phyloP scores from a whole-genome alignment of 106 monocot genomes.

The Triglochin maritima region DNA sequence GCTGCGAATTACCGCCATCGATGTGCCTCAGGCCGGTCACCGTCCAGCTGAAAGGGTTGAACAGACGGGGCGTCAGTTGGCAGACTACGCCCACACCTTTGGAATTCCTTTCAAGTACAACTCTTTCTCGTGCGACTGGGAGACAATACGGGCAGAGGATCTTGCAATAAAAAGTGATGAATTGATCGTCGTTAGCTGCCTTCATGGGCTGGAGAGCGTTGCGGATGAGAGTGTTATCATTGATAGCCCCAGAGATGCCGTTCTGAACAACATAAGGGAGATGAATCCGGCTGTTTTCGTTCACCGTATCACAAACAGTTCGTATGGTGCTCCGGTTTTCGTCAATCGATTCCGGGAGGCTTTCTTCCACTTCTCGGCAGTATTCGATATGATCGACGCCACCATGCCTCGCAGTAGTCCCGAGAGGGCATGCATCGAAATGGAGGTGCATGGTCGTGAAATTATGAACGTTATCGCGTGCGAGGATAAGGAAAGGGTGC shows the following conservation, averaged over 20 bases:
- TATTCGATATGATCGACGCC: conserved; percentile 43
- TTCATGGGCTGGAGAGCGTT: conserved; percentile 11
- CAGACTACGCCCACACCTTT: conserved; percentile 27
- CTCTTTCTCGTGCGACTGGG: conserved; percentile 28
- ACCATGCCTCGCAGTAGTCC: conserved; percentile 15
- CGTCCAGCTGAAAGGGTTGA: conserved; percentile 24
- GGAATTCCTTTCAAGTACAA: conserved; percentile 27
- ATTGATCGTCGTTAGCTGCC: conserved; percentile 23
- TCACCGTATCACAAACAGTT: conserved; percentile 31
- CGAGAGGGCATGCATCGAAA: conserved; percentile 16
- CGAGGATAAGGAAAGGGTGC: conserved; percentile 15
- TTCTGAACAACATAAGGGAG: conserved; percentile 19
- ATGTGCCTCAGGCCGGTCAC: conserved; percentile 28
- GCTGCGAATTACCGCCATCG: conserved; percentile 33
- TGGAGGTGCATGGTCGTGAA: conserved; percentile 11
- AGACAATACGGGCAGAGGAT: conserved; percentile 21
- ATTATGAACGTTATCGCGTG: conserved; percentile 23
- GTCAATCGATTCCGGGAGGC: conserved; percentile 37
- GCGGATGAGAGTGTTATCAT: conserved; percentile 27
- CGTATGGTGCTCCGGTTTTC: conserved; percentile 34
- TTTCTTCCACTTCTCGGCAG: conserved; percentile 34
- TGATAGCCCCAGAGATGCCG: conserved; percentile 24
- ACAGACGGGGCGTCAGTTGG: conserved; percentile 28
- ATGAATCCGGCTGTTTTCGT: conserved; percentile 33
- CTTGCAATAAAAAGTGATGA: conserved; percentile 20